Percentiles rank a stretch among this genome's conserved stretches.
Conservation (phyloP, 805 yeast species). For the Naumovozyma dairenensis region DNA sequence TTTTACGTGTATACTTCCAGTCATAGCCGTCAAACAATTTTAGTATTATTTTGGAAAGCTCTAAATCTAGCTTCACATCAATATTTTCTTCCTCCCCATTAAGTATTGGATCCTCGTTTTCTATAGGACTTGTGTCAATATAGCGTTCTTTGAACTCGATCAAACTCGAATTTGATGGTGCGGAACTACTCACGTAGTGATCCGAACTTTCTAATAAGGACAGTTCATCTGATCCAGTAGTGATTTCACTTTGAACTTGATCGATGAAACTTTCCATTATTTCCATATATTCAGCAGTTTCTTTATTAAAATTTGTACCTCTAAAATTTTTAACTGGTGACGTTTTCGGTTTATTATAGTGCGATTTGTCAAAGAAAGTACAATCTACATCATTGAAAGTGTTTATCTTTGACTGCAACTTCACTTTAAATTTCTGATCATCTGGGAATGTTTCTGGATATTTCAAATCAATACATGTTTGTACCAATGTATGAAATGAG, state of each 20-base stretch:
- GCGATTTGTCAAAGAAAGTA: no score
- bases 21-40: slow-evolving; percentile 84
- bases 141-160: slow-evolving; percentile 12
- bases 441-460: slow-evolving; percentile 52
- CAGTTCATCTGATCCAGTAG: no score
- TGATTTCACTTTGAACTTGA: no score
- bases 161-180: no score
- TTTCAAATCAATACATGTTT: slow-evolving; percentile 60
- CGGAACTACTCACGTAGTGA: no score
- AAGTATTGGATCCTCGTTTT: not conserved
- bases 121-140: slow-evolving; percentile 6
- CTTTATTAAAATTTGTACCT: no score
- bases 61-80: slow-evolving; percentile 17
- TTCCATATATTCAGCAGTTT: no score
- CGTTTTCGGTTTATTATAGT: no score
- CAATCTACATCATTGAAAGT: slow-evolving; percentile 34
- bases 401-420: slow-evolving; percentile 27
- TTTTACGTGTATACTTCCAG: slow-evolving; percentile 68
- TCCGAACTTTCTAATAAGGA: no score
- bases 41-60: slow-evolving; percentile 32
- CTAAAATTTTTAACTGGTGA: no score
- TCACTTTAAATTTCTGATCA: slow-evolving; percentile 44
- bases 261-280: no score
- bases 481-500: slow-evolving; percentile 63
- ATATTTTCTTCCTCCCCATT: slow-evolving; percentile 1